A percentile compares a stretch with the other conserved stretches of the same genome.
Evolutionary conservation across 768 basidiomycete genomes (phyloP).

Genomic region (Rhodotorula kratochvilovae): DNA sequence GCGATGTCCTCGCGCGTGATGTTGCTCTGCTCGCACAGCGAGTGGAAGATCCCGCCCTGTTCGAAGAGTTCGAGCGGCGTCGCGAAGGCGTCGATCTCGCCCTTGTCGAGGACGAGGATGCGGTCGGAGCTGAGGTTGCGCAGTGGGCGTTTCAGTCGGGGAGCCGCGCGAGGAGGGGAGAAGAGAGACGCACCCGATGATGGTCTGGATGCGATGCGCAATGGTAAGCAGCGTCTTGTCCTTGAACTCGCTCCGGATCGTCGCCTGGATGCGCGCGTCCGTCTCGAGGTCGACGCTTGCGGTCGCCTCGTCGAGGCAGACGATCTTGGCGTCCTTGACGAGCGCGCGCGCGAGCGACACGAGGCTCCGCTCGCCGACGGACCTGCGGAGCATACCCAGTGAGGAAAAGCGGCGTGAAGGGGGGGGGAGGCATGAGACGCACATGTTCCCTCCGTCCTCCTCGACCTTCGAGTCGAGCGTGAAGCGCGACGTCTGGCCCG

Average conservation of each 20-base stretch:
- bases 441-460: slow-evolving; percentile 60
- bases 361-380: slow-evolving; percentile 61
- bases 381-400: neutral
- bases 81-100: slow-evolving; percentile 54
- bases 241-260: slow-evolving; percentile 70
- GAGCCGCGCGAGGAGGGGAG: neutral
- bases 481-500: slow-evolving; percentile 53
- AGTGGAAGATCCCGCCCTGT: slow-evolving; percentile 58
- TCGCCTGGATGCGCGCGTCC: slow-evolving; percentile 82
- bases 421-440: neutral
- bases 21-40: slow-evolving; percentile 59
- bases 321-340: slow-evolving; percentile 72
- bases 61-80: slow-evolving; percentile 55
- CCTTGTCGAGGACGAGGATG: slow-evolving; percentile 76
- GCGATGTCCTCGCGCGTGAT: slow-evolving; percentile 56
- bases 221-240: slow-evolving; percentile 59
- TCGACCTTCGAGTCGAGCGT: slow-evolving; percentile 75
- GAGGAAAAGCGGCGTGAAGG: neutral
- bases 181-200: neutral
- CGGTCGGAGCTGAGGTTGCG: slow-evolving; percentile 77
- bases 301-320: slow-evolving; percentile 62
- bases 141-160: no score
- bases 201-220: slow-evolving; percentile 37
- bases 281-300: slow-evolving; percentile 58
- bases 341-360: slow-evolving; percentile 82